These are phyloP conservation scores for Fragaria ananassa DNA, from an alignment of 306 rosid species.

Conservation along the genomic window DNA sequence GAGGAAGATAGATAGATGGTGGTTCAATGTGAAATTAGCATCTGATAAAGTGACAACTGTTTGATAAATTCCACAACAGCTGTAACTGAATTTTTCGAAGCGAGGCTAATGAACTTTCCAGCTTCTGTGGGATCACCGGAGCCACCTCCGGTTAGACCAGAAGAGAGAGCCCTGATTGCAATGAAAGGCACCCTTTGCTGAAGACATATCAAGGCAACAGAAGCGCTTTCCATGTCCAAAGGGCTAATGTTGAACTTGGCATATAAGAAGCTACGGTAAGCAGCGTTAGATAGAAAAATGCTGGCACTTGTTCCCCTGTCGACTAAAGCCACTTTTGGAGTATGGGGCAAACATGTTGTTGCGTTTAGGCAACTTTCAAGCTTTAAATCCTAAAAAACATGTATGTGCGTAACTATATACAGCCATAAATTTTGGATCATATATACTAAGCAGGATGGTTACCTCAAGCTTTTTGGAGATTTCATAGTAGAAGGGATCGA, in stretches of 20 bases:
- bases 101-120: slow-evolving; percentile 37
- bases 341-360: slow-evolving; percentile 45
- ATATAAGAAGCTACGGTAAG: slow-evolving; percentile 42
- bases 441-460: slow-evolving; percentile 17
- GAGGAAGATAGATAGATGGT: neutral
- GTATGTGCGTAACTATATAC: neutral
- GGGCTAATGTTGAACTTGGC: slow-evolving; percentile 48
- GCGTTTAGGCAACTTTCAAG: slow-evolving; percentile 49
- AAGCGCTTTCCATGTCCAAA: slow-evolving; percentile 49
- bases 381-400: slow-evolving; percentile 25
- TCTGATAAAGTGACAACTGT: slow-evolving; percentile 31
- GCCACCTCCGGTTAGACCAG: slow-evolving; percentile 45
- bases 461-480: slow-evolving; percentile 34
- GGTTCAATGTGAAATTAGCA: neutral
- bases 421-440: neutral
- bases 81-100: slow-evolving; percentile 40
- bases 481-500: slow-evolving; percentile 30
- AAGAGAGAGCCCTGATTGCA: slow-evolving; percentile 47
- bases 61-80: slow-evolving; percentile 49
- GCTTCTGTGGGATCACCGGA: slow-evolving; percentile 47
- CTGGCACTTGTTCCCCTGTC: slow-evolving; percentile 46
- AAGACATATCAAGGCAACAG: slow-evolving; percentile 47
- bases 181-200: slow-evolving; percentile 57
- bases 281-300: slow-evolving; percentile 50
- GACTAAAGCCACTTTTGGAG: slow-evolving; percentile 45